Base-by-base conservation (phyloP, 495 filamentous ascomycete genomes). In the Penicillium lividum region DNA sequence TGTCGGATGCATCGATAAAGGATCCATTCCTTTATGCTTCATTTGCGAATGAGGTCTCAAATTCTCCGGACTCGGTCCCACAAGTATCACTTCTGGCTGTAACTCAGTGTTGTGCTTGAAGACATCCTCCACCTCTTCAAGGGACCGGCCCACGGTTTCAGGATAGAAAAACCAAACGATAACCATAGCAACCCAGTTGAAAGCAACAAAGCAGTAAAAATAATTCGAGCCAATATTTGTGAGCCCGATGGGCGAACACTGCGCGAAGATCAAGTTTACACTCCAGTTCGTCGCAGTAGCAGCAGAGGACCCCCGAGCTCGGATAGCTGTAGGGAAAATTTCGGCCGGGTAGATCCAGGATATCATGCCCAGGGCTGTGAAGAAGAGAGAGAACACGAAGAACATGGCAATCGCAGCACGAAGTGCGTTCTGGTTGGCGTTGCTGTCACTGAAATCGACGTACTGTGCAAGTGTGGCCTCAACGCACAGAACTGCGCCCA, bases 261-360 rank as follows among this genome's bases (percentile, higher is more conserved):
- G 84, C 7, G 77, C 78, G 53, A 85, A 82, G 31, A 85, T 56
- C 55, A 84, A 66, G 53, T 79, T 84, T 15, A 82, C 67, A 48
- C 73, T 78, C 72, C 82, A 84, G 61, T 84, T 83, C 7, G 78
- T 77, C 42, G 79, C 74, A 9, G 82, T 82, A 4, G 80, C 71
- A 7, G 84, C 46, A 0, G 81, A 74, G 43, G 81, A 80, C 7
- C 79, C 80, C 31, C 78, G 77, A 36, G 77, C 79, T 45, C 83
- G 78, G 25, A 84, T 76, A 18, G 81, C 73, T 7, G 79, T 79
- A 2, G 82, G 80, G 66, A 84, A 83, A 30, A 86, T 81, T 61
- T 86, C 82, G n/a, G 79, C 72, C 63, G 71, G 78, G 53, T 84
- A 83, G 50, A 82, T 75, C 77, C 81, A 84, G 7, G 80, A 81